These are phyloP conservation scores for Cladorrhinum samala DNA, from an alignment of 495 filamentous ascomycete genomes.

Conservation along the genomic window DNA sequence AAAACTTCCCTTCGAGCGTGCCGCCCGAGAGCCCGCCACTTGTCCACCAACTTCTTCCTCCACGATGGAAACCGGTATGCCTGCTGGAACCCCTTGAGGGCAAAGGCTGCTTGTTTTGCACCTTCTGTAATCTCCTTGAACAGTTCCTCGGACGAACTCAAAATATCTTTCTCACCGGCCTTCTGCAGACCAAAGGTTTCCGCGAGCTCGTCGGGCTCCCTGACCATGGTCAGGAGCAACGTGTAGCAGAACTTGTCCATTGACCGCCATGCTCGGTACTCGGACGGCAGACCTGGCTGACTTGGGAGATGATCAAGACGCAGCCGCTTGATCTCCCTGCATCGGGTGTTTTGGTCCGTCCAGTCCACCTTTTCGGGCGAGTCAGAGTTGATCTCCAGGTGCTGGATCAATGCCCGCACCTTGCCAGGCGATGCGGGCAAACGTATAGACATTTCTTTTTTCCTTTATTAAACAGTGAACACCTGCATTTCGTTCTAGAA, in stretches of 20 bases:
- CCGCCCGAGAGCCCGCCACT: background rate
- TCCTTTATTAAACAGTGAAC: no score
- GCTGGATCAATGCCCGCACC: no score
- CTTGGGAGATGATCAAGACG: background rate
- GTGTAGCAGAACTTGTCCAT: background rate
- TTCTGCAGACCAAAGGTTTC: background rate
- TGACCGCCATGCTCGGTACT: background rate
- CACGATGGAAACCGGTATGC: background rate
- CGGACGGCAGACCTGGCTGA: background rate
- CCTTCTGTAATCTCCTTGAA: background rate
- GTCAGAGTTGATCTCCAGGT: no score
- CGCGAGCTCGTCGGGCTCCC: background rate
- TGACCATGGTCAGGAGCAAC: background rate
- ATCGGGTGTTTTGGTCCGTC: background rate
- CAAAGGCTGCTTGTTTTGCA: background rate
- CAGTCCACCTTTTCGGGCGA: no score
- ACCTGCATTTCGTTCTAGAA: no score
- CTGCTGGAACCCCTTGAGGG: background rate
- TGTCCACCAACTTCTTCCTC: background rate
- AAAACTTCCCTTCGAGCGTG: background rate
- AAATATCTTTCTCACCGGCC: background rate
- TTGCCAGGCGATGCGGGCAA: no score
- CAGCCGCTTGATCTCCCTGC: background rate
- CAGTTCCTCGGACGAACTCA: background rate
- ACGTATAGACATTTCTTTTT: no score